These are phyloP conservation scores for Macrocybe gigantea DNA, from an alignment of 768 basidiomycete genomes.

Conservation along the genomic window DNA sequence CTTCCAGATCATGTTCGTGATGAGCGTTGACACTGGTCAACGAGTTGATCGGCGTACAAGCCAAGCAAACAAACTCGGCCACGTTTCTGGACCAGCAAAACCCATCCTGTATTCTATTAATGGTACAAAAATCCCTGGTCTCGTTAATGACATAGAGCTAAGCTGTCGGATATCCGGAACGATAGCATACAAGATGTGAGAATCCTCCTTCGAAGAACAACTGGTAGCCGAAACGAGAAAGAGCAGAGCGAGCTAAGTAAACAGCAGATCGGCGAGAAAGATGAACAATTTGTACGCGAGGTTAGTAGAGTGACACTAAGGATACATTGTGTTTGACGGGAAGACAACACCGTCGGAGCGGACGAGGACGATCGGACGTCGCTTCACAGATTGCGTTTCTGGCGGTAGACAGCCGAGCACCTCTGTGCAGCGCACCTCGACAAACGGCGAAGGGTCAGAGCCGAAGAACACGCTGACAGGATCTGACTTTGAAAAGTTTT, in stretches of 20 bases:
- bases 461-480: conserved; percentile 85
- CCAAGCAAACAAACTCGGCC: too few species aligned
- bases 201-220: too few species aligned
- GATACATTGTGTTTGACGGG: conserved; percentile 78
- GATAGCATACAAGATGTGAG: too few species aligned
- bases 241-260: conserved; percentile 5
- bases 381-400: conserved; percentile 58
- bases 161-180: too few species aligned
- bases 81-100: too few species aligned
- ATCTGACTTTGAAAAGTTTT: conserved; percentile 82
- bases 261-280: conserved; percentile 4
- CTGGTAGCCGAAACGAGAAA: too few species aligned
- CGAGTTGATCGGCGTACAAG: conserved; percentile 10
- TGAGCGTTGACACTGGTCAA: conserved; percentile 24
- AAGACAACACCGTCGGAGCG: conserved; percentile 84
- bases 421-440: conserved; percentile 84
- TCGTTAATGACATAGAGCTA: too few species aligned
- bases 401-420: conserved; percentile 79
- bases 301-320: conserved; percentile 34
- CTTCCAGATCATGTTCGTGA: conserved; percentile 47
- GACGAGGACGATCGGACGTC: conserved; percentile 76
- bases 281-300: conserved; percentile 11
- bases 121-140: too few species aligned
- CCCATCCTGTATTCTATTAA: too few species aligned
- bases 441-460: conserved; percentile 78